These are phyloP conservation scores for Babesia bovis DNA, from an alignment of 169 alveolate species.

Conservation along the genomic window DNA sequence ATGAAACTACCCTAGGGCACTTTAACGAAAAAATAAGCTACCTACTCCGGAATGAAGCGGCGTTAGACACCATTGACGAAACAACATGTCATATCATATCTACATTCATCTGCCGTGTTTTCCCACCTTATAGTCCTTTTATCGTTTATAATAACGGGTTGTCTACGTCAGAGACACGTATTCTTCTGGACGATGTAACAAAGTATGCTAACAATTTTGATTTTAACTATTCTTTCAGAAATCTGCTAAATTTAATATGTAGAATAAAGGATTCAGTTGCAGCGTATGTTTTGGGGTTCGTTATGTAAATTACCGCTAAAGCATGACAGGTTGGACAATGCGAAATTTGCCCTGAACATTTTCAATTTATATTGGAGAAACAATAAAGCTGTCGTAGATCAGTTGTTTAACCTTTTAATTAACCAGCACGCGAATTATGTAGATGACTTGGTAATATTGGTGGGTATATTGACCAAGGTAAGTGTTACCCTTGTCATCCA, in stretches of 20 bases:
- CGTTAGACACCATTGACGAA: too few species aligned
- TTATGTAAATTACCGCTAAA: not conserved
- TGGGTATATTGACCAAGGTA: conserved; percentile 32
- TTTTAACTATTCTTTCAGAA: conserved; percentile 7
- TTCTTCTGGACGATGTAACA: conserved; percentile 24
- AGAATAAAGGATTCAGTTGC: conserved; percentile 4
- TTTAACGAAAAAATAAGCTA: conserved; percentile 1
- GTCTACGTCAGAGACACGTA: not conserved
- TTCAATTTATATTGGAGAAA: conserved; percentile 56
- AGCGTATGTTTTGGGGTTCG: conserved; percentile 34
- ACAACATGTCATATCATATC: conserved; percentile 12
- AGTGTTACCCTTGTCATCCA: not conserved
- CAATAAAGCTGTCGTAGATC: conserved; percentile 13
- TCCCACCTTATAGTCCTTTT: conserved; percentile 54
- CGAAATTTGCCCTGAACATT: conserved; percentile 33
- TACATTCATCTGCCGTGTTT: conserved; percentile 46
- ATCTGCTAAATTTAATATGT: conserved; percentile 14
- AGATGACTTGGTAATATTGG: conserved; percentile 15
- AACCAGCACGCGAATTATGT: too few species aligned
- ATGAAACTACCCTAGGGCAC: conserved; percentile 7
- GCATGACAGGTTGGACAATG: conserved; percentile 21
- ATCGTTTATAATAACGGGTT: conserved; percentile 37
- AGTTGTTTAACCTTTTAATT: too few species aligned
- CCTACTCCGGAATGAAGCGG: too few species aligned
- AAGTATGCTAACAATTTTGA: not conserved